Evolutionary conservation across 768 basidiomycete species (phyloP), one percentile per base, ranked within the genome.

Genomic region (Tulasnella sp.): DNA sequence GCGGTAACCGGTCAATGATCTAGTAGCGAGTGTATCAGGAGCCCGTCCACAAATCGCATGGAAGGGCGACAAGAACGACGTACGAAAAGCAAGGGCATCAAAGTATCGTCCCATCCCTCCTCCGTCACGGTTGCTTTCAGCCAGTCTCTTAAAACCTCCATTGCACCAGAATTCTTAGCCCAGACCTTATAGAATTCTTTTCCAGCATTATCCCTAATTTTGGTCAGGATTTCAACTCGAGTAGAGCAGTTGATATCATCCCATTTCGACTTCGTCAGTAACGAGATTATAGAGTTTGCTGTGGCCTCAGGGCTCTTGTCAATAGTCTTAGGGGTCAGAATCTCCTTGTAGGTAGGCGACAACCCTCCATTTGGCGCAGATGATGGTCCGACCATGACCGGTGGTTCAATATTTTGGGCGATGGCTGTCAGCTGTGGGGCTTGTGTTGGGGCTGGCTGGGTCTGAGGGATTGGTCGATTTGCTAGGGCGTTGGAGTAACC

Each of bases 101-200:
- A 91, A 7, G 93, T 95, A 85, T 94, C 93, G 76, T 90, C 89
- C 80, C 92, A 85, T 81, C 84, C 87, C 80, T 92, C 80, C 64
- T 78, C 75, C 41, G 89, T 88, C 80, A 91, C 90, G 34, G 90
- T 93, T 1, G 92, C 88, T 86, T 92, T 94, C 81, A 96, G 86
- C 95, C 95, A 96, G 83, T 94, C 93, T 75, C 93, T 89, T 64
- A 93, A 90, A 48, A 95, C 89, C 81, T 93, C 93, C 87, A 96
- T 91, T 24, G 94, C 95, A 54, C 86, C 85, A 69, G 84, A n/a
- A 84, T 93, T 94, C 85, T 94, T 94, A 22, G 91, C 89, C 94
- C 94, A 96, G 6, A 94, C 94, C 64, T 93, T 91, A 85, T 93
- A 95, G 84, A 96, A 96, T 83, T 94, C 93, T 84, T 95, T 94